These are phyloP conservation scores for Lactarius evosmus DNA, from an alignment of 768 basidiomycete species.

Conservation along the genomic window DNA sequence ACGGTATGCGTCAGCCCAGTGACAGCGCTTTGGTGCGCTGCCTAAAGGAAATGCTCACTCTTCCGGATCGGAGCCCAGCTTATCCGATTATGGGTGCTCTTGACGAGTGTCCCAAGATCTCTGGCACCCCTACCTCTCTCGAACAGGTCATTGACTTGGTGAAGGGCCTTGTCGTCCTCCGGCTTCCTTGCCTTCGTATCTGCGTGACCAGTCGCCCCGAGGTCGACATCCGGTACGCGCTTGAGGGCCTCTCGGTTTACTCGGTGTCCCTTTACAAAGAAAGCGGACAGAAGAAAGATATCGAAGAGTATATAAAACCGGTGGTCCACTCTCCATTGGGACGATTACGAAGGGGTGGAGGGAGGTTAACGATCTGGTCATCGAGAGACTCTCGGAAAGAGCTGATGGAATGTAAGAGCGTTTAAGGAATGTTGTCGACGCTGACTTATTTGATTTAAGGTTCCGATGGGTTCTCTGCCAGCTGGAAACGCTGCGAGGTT, in stretches of 20 bases:
- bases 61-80: rapidly evolving
- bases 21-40: background rate
- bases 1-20: background rate
- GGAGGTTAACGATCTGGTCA: background rate
- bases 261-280: background rate
- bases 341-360: background rate
- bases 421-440: background rate
- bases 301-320: background rate
- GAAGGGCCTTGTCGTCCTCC: background rate
- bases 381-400: background rate
- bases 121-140: no score
- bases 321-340: background rate
- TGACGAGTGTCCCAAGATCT: background rate
- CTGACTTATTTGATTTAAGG: background rate
- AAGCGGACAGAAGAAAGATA: background rate
- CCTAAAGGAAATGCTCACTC: background rate
- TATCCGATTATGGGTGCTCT: background rate
- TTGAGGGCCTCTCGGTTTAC: background rate
- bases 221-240: background rate
- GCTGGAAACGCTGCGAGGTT: background rate
- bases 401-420: background rate
- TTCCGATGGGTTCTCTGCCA: background rate
- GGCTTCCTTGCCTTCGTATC: background rate
- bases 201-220: background rate
- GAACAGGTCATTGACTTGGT: background rate